Base-by-base conservation (phyloP, 805 yeast genomes). In the Monosporozyma servazzii region DNA sequence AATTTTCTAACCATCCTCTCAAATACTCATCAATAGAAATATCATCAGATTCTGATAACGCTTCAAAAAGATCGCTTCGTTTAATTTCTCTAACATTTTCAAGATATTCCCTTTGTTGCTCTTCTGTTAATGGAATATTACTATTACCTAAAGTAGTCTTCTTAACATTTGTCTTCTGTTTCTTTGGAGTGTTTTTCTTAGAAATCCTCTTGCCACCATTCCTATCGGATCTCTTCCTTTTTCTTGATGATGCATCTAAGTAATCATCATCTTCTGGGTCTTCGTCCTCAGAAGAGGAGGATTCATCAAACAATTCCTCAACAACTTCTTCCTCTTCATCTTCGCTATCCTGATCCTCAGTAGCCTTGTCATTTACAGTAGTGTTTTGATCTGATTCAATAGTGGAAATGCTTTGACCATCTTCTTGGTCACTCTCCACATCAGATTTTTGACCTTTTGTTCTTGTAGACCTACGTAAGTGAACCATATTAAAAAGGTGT, bases 1-100 rank as follows among this genome's bases (percentile, higher is more conserved):
- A 84, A 20, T 69, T 70, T 13, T 79, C 81, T 11, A 83, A 58
- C 85, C 86, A 83, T 25, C 71, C 75, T n/a, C 74, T 64, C 1
- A 82, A 80, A 2, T 79, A 52, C 43, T 80, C 84, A 2, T 68
- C 69, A 13, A 79, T 63, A 0, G 86, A 75, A 0, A 74, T 60
- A 20, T 75, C 77, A 39, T 70, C 78, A 1, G 78, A 61, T 44
- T 73, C 75, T 45, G 75, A 67, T 45, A 83, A 64, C 0, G 82
- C 79, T 51, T 76, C 75, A 52, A 79, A 79, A 13, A 79, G 49
- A 45, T 70, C 70, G 47, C 77, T 75, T 31, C 77, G 78, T 44
- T 71, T 71, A 56, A 75, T 77, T 21, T 69, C 75, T 13, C 72
- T 73, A 33, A 73, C 57, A 37, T 70, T 66, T 48, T 71, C 73